Conservation (phyloP, 768 basidiomycete species). For the Lyophyllum atratum region DNA sequence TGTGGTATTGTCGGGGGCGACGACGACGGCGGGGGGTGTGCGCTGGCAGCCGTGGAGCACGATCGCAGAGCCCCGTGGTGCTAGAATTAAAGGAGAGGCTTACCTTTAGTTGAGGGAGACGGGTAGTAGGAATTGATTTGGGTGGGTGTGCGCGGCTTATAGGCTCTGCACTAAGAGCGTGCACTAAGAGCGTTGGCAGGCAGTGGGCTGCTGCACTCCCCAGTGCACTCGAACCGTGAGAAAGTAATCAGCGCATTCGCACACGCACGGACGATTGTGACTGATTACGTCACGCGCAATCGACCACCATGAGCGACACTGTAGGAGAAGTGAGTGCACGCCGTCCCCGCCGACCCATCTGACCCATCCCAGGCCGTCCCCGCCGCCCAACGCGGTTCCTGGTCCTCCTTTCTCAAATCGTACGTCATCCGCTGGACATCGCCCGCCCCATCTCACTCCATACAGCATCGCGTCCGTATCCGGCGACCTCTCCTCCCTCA, state of each 20-base stretch:
- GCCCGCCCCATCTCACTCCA: conserved; percentile 9
- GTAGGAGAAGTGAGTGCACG: conserved; percentile 27
- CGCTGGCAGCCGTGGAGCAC: background rate
- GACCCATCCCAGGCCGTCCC: conserved; percentile 63
- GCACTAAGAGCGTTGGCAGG: conserved; percentile 6
- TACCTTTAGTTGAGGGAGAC: background rate
- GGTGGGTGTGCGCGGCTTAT: background rate
- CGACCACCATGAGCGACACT: conserved; percentile 21
- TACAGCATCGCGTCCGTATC: conserved; percentile 81
- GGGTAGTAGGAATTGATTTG: background rate
- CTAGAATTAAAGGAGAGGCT: background rate
- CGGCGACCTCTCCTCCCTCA: conserved; percentile 83
- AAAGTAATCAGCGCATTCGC: background rate
- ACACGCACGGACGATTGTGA: conserved; percentile 18
- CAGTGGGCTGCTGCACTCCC: conserved; percentile 1
- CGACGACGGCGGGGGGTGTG: background rate
- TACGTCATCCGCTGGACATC: conserved; percentile 36
- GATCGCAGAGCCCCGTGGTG: background rate
- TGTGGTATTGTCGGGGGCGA: conserved; percentile 4
- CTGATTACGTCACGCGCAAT: background rate
- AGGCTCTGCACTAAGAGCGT: conserved; percentile 1
- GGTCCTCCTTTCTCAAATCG: conserved; percentile 93
- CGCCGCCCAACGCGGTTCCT: conserved; percentile 79
- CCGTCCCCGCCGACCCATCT: background rate
- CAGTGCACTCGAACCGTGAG: conserved; percentile 9